Percentiles rank a stretch among this genome's conserved stretches.
Conservation (phyloP, 2,329 filamentous ascomycete genomes). For the Diatrype stigma region DNA sequence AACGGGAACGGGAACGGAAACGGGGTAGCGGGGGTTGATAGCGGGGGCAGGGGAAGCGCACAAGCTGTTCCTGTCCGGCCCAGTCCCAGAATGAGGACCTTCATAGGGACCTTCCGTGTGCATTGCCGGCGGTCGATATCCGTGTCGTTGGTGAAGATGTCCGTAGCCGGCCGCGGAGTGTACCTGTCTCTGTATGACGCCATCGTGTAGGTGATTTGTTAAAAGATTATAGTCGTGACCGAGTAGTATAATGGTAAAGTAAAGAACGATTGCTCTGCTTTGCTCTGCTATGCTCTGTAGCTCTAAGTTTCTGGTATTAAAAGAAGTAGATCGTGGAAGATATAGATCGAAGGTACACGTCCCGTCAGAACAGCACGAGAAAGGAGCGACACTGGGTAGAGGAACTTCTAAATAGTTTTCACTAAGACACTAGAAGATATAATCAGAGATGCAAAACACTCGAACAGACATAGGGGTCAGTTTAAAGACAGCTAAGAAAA, state of each 20-base stretch:
- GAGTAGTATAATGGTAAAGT: too few species aligned
- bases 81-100: constrained; percentile 65
- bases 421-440: background rate
- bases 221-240: background rate
- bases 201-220: constrained; percentile 11
- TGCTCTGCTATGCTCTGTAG: too few species aligned
- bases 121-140: constrained; percentile 64
- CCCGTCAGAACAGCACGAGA: background rate
- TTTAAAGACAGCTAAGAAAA: background rate
- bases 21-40: background rate
- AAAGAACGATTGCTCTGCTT: too few species aligned
- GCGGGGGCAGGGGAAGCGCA: constrained; percentile 35
- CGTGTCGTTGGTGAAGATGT: constrained; percentile 62
- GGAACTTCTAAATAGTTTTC: background rate
- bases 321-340: background rate
- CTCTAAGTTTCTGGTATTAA: background rate
- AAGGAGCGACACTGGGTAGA: background rate
- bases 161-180: constrained; percentile 44
- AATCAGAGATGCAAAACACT: background rate
- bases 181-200: constrained; percentile 24
- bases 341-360: background rate
- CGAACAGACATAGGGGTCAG: background rate
- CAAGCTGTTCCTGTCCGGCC: constrained; percentile 69
- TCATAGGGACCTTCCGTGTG: constrained; percentile 66
- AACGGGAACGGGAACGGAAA: too few species aligned